These are phyloP conservation scores for Penicillium sp. DNA, from an alignment of 2,329 filamentous ascomycete genomes.

Conservation along the genomic window DNA sequence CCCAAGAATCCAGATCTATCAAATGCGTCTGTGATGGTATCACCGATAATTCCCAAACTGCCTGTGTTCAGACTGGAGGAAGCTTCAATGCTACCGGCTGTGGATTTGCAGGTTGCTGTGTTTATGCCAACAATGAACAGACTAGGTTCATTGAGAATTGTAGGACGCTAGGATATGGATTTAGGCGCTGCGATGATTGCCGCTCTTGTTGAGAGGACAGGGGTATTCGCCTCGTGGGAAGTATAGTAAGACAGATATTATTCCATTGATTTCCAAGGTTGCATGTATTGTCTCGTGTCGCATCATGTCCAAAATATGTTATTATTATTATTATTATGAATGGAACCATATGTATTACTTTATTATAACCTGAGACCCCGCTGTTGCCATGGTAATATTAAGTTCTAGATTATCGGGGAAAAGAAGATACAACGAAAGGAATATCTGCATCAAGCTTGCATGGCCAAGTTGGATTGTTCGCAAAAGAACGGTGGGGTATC, in stretches of 20 bases:
- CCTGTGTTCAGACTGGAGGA: slow-evolving; percentile 2
- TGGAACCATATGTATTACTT: not conserved
- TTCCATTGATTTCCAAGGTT: not conserved
- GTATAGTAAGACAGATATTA: not conserved
- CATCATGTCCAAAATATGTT: not conserved
- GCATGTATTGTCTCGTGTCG: not conserved
- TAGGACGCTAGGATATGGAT: slow-evolving; percentile 2
- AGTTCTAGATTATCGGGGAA: slow-evolving; percentile 12
- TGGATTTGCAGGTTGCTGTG: slow-evolving; percentile 9
- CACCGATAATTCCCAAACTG: not conserved
- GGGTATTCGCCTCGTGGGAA: not conserved
- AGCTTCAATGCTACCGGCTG: not conserved
- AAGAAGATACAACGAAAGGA: slow-evolving; percentile 16
- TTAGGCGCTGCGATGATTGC: slow-evolving; percentile 11
- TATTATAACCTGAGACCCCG: not conserved
- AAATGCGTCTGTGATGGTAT: slow-evolving; percentile 6
- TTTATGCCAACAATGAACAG: slow-evolving; percentile 9
- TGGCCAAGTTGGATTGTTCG: slow-evolving; percentile 10
- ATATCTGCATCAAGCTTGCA: slow-evolving; percentile 18
- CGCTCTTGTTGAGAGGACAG: not conserved
- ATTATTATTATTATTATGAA: not conserved
- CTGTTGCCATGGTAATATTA: slow-evolving; percentile 9
- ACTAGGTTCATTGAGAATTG: slow-evolving; percentile 4
- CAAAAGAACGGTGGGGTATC: slow-evolving; percentile 23
- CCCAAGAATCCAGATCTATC: not conserved